phyloP scores from a whole-genome alignment of 257 asterid species.

The Solanum habrochaites region DNA sequence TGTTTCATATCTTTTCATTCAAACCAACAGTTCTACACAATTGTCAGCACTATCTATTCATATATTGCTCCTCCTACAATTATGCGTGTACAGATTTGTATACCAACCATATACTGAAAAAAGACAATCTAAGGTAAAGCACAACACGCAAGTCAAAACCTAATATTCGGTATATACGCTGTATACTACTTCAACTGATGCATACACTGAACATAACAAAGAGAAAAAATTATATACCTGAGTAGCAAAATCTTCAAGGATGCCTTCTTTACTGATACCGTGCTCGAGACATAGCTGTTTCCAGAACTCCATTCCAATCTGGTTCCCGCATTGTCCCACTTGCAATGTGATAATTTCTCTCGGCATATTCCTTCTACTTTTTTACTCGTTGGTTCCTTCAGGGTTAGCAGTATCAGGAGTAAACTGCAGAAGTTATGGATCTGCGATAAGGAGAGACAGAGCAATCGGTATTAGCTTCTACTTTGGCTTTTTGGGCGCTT shows the following conservation, averaged over 20 bases:
- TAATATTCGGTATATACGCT: background rate
- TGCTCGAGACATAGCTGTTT: constrained; percentile 99
- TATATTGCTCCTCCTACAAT: background rate
- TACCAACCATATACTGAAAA: background rate
- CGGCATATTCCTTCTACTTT: constrained; percentile 46
- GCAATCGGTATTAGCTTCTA: background rate
- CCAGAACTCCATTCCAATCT: constrained; percentile 99
- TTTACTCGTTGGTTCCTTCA: background rate
- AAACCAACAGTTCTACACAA: background rate
- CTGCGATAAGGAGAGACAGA: background rate
- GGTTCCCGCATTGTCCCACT: constrained; percentile 99
- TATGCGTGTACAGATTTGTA: background rate
- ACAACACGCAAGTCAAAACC: background rate
- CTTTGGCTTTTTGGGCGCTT: background rate
- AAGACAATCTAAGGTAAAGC: background rate
- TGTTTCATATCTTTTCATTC: background rate
- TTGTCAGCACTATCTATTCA: background rate
- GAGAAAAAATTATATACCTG: constrained; percentile 32
- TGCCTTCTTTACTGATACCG: constrained; percentile 94
- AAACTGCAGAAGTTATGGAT: background rate
- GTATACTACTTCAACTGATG: background rate
- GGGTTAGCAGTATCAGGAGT: background rate
- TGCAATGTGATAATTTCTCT: constrained; percentile 90
- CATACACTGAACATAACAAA: background rate
- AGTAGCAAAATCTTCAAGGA: constrained; percentile 96